phyloP scores from a whole-genome alignment of 768 basidiomycete genomes.

The Trametes elegans region DNA sequence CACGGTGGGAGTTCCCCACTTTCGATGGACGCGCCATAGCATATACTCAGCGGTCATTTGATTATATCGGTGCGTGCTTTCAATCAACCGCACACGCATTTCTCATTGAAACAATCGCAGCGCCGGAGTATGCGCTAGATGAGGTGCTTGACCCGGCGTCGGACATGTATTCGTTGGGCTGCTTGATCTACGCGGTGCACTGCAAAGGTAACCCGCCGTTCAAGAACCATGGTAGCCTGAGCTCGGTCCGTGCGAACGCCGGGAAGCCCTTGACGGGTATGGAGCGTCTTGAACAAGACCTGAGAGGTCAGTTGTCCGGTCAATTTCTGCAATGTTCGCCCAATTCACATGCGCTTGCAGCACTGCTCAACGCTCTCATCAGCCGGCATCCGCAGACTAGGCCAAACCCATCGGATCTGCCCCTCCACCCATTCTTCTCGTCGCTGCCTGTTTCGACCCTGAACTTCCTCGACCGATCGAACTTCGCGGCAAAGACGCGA shows the following conservation, averaged over 20 bases:
- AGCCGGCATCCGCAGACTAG: constrained; percentile 73
- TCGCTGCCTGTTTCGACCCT: constrained; percentile 94
- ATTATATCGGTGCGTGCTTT: constrained; percentile 77
- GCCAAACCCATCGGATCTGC: constrained; percentile 76
- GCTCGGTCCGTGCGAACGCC: constrained; percentile 66
- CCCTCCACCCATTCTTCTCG: constrained; percentile 89
- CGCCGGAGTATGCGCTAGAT: constrained; percentile 93
- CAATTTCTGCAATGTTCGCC: background rate
- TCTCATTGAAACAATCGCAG: constrained; percentile 38
- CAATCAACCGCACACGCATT: too few relatives aligned
- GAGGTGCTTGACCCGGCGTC: constrained; percentile 83
- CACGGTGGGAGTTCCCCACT: constrained; percentile 89
- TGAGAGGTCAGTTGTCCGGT: constrained; percentile 54
- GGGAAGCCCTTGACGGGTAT: constrained; percentile 62
- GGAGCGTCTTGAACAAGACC: constrained; percentile 63
- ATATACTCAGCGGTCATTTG: constrained; percentile 88
- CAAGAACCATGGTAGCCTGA: constrained; percentile 75
- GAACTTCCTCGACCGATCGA: constrained; percentile 93
- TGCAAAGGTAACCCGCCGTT: constrained; percentile 86
- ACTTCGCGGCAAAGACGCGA: constrained; percentile 88
- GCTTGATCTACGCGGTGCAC: constrained; percentile 88
- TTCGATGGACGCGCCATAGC: constrained; percentile 78
- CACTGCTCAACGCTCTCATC: constrained; percentile 74
- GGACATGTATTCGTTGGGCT: constrained; percentile 93
- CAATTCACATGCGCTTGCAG: constrained; percentile 39